Evolutionary conservation across 306 rosid genomes (phyloP), one percentile per base, ranked within the genome.

Genomic region (Dicorynia guianensis): DNA sequence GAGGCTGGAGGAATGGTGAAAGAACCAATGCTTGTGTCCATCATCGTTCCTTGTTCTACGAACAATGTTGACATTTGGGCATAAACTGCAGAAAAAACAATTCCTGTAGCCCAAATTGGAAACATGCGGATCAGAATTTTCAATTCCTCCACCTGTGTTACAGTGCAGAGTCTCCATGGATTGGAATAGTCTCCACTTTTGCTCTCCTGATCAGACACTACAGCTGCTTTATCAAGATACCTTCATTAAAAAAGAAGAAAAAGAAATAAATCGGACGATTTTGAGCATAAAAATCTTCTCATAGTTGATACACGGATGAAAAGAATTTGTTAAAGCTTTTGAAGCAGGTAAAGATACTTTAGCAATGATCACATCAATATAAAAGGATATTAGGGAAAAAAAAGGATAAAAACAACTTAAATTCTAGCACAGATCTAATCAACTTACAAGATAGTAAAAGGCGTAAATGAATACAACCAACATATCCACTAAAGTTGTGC

Each of bases 31-130:
- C 38, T 35, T 47, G 95, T 92, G 86, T 95, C 76, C 96, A 95
- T 88, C 93, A 89, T 79, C 18, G 68, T 90, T 57, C 99, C 99
- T 88, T 92, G 97, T 57, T 92, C 99, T 64, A 95, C 97, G 77
- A 95, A 95, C 89, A 95, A 59, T 8, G 99, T 95, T 36, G 99
- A 92, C 97, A 95, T 89, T 75, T 95, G 97, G 55, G 97, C 99
- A 68, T 87, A 95, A 56, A 95, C 99, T 9, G 97, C 97, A 11
- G 99, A 47, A 76, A 92, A 95, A 66, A 85, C 86, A 3, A 95
- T 95, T 34, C 97, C 97, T 47, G 93, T 83, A 17, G 99, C 97
- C 99, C 97, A 95, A 42, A 95, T 64, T 17, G 97, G 97, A 79
- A 95, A 92, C 99, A 87, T 95, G 59, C 97, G 99, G 77, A 95